These are phyloP conservation scores for Fraxinus nigra DNA, from an alignment of 305 asterid genomes.

Conservation along the genomic window DNA sequence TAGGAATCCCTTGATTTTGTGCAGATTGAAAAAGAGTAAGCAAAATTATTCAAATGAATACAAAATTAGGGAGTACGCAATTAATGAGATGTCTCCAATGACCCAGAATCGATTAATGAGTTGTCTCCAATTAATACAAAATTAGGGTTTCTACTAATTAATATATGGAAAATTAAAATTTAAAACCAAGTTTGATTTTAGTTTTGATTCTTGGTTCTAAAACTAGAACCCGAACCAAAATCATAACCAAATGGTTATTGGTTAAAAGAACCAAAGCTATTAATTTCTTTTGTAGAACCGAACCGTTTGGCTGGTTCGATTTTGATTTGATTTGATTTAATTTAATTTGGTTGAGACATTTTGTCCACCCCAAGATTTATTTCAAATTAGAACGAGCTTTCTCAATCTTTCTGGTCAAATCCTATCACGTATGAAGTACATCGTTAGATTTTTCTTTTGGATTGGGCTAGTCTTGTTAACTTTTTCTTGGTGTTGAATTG, in stretches of 20 bases:
- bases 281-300: not conserved
- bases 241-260: not conserved
- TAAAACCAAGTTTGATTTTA: not conserved
- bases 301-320: too few species aligned
- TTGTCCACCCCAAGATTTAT: not conserved
- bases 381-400: not conserved
- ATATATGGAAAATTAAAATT: not conserved
- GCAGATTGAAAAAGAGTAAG: not conserved
- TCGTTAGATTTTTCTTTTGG: not conserved
- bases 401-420: not conserved
- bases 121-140: too few species aligned
- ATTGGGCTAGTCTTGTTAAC: not conserved
- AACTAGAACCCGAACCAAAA: not conserved
- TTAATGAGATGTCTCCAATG: not conserved
- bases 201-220: not conserved
- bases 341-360: not conserved
- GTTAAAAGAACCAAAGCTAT: not conserved
- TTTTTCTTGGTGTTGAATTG: not conserved
- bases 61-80: not conserved
- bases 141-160: not conserved
- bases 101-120: too few species aligned
- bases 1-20: not conserved
- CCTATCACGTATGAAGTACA: not conserved
- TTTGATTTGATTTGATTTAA: not conserved
- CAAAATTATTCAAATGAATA: not conserved